Percentiles rank a stretch among this genome's conserved stretches.
These are phyloP conservation scores for Saccharomyces uvarum DNA, from an alignment of 1,139 yeast species.

Conservation along the genomic window DNA sequence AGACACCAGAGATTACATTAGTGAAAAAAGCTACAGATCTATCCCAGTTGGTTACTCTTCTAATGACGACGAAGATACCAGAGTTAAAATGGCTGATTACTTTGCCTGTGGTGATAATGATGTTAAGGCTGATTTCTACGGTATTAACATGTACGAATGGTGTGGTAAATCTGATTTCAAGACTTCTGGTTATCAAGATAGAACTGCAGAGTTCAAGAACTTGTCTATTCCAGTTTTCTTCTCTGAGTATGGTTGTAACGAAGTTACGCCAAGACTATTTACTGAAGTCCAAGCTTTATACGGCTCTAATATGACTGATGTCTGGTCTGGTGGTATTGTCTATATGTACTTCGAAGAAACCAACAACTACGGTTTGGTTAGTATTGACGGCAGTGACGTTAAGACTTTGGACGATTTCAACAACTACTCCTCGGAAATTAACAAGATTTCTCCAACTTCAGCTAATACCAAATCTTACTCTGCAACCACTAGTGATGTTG, in stretches of 20 bases:
- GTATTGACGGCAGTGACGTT: slow-evolving; percentile 45
- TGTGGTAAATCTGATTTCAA: slow-evolving; percentile 67
- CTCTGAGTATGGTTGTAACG: slow-evolving; percentile 78
- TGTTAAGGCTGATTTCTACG: slow-evolving; percentile 77
- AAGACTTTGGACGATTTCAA: slow-evolving; percentile 54
- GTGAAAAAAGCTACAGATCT: slow-evolving; percentile 48
- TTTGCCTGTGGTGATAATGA: slow-evolving; percentile 65
- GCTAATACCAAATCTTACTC: slow-evolving; percentile 45
- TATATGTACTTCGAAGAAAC: slow-evolving; percentile 75
- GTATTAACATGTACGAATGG: slow-evolving; percentile 95
- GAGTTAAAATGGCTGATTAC: slow-evolving; percentile 65
- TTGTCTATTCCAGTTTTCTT: slow-evolving; percentile 65
- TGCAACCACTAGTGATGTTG: slow-evolving; percentile 39
- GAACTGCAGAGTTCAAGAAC: slow-evolving; percentile 64
- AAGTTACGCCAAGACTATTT: slow-evolving; percentile 53
- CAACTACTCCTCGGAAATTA: slow-evolving; percentile 46
- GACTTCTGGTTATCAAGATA: slow-evolving; percentile 62
- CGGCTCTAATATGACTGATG: slow-evolving; percentile 58
- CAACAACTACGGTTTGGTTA: slow-evolving; percentile 68
- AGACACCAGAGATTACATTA: slow-evolving; percentile 65
- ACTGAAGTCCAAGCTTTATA: slow-evolving; percentile 61
- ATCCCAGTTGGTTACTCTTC: slow-evolving; percentile 81
- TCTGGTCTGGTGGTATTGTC: slow-evolving; percentile 85
- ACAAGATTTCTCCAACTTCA: slow-evolving; percentile 50
- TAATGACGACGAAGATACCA: slow-evolving; percentile 61